Evolutionary conservation across 805 yeast genomes (phyloP), one percentile per base, ranked within the genome.

Genomic region (Nakazawaea ernobii): DNA sequence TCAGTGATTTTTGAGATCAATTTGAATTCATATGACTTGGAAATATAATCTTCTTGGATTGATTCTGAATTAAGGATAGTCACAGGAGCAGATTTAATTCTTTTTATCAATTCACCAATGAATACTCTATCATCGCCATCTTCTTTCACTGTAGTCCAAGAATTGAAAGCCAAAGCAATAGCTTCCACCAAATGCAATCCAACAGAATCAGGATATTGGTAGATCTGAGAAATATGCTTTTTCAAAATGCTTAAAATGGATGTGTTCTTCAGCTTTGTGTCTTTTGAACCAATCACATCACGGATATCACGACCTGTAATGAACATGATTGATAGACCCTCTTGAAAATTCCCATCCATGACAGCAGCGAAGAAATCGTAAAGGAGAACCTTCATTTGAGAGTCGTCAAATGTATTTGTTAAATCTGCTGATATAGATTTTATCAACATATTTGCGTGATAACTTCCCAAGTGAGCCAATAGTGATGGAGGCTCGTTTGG

Each of bases 381-480:
- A 11, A 84, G 60, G 7, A 75, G 66, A 30, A 79, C 73, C 50
- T 79, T 77, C 40, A 82, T 64, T n/a, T 62, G 61, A 49, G 71
- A 72, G 52, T 75, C 77, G 46, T 77, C 80, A 52, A 80, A 68
- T 0, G 77, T 68, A 52, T 76, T 78, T 28, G 75, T 73, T 55
- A 90, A 67, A 54, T 87, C 90, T 0, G 71, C 53, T 0, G 80
- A 74, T 28, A 92, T 61, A 1, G 84, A 73, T n/a, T 72, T 69
- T 8, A 87, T 67, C 28, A 92, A 69, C 3, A 78, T 63, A 27
- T 73, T 74, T 0, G 96, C 76, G 53, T 78, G 74, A 15, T 73
- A 69, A n/a, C 75, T 69, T 4, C 95, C 94, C 46, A 92, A 66
- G 59, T 88, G 88, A 0, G 97, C 86, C 35, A 92, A 69, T 42